Base-by-base conservation (phyloP, 768 basidiomycete species). In the Lanmaoa pseudosensibilis region DNA sequence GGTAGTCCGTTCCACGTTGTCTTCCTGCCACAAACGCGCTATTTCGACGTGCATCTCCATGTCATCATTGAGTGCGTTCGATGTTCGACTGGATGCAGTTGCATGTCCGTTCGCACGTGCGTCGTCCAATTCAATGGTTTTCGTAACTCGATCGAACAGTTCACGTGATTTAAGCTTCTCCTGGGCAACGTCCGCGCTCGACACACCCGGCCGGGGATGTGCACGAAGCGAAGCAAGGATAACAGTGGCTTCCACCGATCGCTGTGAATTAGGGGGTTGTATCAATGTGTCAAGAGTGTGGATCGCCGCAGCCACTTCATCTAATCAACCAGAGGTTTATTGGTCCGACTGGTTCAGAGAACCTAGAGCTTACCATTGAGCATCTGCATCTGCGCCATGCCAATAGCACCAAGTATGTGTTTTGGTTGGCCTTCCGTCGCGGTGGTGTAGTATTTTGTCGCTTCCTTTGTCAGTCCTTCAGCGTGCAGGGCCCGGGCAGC, bases 161-260 rank as follows among this genome's bases (percentile, higher is more conserved):
- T 92, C 88, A 15, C 92, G 83, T 1, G 96, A 93, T 47, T 82
- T 82, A 5, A 76, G 65, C 55, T 84, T 85, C 65, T 95, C 93
- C 52, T 86, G 81, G 2, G 80, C 75, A 38, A 87, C 73, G 54
- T 98, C 94, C 2, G 85, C 78, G 52, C 80, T 80, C 5, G 88
- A 87, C 32, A 92, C 83, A 48, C 89, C 92, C 2, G 90, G 90
- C 53, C 94, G 84, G 4, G 88, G 85, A 68, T 85, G 81, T 0
- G 89, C 86, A n/a, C 92, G 85, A 9, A 99, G 81, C 2, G 92
- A 90, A 4, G 94, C 96, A 39, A 97, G 86, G 74, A 95, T 87
- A 16, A 89, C 88, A 10, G 85, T 87, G 4, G 94, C 94, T 75
- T 98, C 95, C 5, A 90, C 71, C 2, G 87, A 89, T 30, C 83